Evolutionary conservation across 176 grass and related monocot genomes (phyloP).

Genomic region (Carex pumila): DNA sequence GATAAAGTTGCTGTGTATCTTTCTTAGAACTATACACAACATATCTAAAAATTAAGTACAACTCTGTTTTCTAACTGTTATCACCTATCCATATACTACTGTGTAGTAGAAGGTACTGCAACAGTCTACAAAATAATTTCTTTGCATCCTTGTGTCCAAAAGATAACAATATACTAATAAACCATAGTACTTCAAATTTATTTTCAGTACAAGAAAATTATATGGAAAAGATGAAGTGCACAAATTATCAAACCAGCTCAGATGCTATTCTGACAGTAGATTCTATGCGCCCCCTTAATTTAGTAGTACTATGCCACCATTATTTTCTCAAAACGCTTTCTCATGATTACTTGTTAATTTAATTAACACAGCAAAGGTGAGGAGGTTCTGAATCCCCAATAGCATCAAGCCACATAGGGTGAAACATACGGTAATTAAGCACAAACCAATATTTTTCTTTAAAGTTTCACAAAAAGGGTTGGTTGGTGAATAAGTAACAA

Average conservation of each 20-base stretch:
- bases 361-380: neutral
- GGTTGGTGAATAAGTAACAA: conserved; percentile 18
- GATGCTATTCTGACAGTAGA: conserved; percentile 5
- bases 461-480: neutral
- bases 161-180: no score
- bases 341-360: neutral
- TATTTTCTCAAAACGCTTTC: neutral
- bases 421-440: neutral
- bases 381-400: neutral
- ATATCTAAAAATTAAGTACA: no score
- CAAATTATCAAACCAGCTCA: neutral
- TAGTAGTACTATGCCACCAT: neutral
- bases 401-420: neutral
- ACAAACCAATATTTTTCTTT: neutral
- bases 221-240: neutral
- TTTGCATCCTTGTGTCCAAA: no score
- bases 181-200: neutral
- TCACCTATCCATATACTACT: no score
- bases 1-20: no score
- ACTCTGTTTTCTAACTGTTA: no score
- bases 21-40: no score
- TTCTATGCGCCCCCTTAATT: neutral
- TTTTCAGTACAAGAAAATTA: neutral
- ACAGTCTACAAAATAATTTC: no score
- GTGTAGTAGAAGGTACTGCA: no score